Evolutionary conservation across 169 alveolate species (phyloP).

Genomic region (Plasmodium ovale): DNA sequence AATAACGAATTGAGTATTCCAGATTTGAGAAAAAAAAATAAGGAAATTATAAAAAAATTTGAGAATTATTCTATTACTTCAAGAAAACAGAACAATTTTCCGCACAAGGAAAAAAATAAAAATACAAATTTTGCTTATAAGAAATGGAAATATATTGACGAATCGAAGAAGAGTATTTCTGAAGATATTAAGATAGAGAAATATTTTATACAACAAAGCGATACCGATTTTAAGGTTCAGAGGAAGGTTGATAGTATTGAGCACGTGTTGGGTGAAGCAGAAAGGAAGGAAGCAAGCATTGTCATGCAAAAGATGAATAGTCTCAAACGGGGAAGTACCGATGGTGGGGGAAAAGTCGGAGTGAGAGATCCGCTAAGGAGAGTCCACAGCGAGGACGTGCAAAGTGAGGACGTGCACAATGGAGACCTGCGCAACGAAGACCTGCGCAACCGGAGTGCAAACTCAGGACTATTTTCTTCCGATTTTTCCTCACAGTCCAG

Average conservation of each 20-base stretch:
- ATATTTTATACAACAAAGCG: constrained; percentile 34
- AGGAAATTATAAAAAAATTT: constrained; percentile 34
- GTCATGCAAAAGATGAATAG: background rate
- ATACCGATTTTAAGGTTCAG: constrained; percentile 29
- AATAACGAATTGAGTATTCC: constrained; percentile 34
- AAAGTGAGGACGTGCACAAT: background rate
- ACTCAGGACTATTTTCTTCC: too few relatives aligned
- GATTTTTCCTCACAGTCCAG: too few relatives aligned
- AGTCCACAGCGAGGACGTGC: background rate
- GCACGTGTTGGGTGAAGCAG: constrained; percentile 25
- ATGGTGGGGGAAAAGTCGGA: background rate
- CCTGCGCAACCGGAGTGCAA: too few relatives aligned
- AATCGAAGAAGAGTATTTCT: background rate
- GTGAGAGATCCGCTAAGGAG: too few relatives aligned
- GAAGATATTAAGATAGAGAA: constrained; percentile 52
- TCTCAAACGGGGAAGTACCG: background rate
- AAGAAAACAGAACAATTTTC: constrained; percentile 10
- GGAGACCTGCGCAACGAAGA: background rate
- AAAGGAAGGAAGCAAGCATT: constrained; percentile 1
- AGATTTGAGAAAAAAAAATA: constrained; percentile 40
- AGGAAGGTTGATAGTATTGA: constrained; percentile 43
- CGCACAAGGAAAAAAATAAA: constrained; percentile 3
- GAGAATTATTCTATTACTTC: constrained; percentile 32
- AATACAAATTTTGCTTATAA: background rate
- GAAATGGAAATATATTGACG: background rate